Base-by-base conservation (phyloP, 768 basidiomycete genomes). In the Mrakia blollopis region DNA sequence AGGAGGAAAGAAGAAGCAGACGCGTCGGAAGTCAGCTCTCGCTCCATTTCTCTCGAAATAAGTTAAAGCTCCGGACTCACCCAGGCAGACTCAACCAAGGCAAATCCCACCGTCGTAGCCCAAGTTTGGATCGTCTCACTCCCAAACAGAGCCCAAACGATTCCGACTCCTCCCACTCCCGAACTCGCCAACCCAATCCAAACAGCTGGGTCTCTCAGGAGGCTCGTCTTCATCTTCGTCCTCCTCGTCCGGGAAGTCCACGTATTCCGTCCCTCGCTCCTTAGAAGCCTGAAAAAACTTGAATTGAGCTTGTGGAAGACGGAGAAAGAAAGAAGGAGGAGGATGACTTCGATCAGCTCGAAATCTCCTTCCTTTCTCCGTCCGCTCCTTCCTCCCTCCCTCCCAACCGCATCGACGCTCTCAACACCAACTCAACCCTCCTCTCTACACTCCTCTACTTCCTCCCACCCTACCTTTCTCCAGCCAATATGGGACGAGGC, bases 71-170 rank as follows among this genome's bases (percentile, higher is more conserved):
- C 16, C 5, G 5, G 7, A 83, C 89, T 68, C 76, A 92, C 93
- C 94, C 96, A 70, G 98, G 89, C 68, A 98, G 85, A 81, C 92
- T 92, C 80, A 98, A 84, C 80, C 90, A 90, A 25, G 94, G 89
- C 84, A 80, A 94, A 92, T 18, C 93, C 93, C 50, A 95, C 85
- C 35, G 94, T 81, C 0, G 93, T 97, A 5, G 96, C 96, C 95
- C 95, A 98, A 44, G 94, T 92, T 80, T 91, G 91, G 82, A 98
- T 97, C 4, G 93, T 94, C 76, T 96, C 91, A 77, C 89, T 83
- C 2, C 95, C 94, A 82, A 98, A 98, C 18, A 98, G 90, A 3
- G 88, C 68, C 91, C 93, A 94, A 0, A 98, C 92, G 28, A 96
- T 84, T 16, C 89, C 76, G 2, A 92, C 92, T 18, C 96, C 94